A percentile compares a stretch with the other conserved stretches of the same genome.
Evolutionary conservation across 768 basidiomycete species (phyloP).

Genomic region (Calvatia gigantea): DNA sequence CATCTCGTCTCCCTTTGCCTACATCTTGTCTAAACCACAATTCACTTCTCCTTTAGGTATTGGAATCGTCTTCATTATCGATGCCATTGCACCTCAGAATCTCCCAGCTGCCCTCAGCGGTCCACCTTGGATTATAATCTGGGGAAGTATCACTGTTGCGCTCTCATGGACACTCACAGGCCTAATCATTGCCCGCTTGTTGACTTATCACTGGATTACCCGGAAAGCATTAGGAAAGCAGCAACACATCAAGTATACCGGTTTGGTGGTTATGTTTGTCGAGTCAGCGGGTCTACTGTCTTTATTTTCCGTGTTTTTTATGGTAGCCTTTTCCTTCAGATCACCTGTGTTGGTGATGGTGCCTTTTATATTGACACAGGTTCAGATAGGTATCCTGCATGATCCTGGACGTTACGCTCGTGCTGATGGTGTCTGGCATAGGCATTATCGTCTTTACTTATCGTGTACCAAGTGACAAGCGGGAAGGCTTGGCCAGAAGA

Average conservation of each 20-base stretch:
- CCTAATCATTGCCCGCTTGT: background rate
- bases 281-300: background rate
- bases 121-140: background rate
- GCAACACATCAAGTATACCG: background rate
- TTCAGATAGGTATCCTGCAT: background rate
- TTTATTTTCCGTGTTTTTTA: background rate
- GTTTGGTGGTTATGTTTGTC: background rate
- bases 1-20: too few species aligned
- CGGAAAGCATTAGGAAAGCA: background rate
- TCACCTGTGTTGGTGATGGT: slow-evolving; percentile 4
- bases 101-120: background rate
- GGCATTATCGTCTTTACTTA: slow-evolving; percentile 2
- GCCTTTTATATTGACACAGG: slow-evolving; percentile 3
- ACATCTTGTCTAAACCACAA: background rate
- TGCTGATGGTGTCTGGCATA: background rate
- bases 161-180: background rate
- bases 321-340: background rate
- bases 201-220: background rate
- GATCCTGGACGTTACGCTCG: background rate
- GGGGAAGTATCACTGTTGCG: background rate
- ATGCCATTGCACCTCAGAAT: background rate
- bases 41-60: background rate
- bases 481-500: background rate
- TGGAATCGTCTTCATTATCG: background rate
- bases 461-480: background rate